These are phyloP conservation scores for Albugo candida DNA, from an alignment of 352 stramenopile genomes.

Conservation along the genomic window DNA sequence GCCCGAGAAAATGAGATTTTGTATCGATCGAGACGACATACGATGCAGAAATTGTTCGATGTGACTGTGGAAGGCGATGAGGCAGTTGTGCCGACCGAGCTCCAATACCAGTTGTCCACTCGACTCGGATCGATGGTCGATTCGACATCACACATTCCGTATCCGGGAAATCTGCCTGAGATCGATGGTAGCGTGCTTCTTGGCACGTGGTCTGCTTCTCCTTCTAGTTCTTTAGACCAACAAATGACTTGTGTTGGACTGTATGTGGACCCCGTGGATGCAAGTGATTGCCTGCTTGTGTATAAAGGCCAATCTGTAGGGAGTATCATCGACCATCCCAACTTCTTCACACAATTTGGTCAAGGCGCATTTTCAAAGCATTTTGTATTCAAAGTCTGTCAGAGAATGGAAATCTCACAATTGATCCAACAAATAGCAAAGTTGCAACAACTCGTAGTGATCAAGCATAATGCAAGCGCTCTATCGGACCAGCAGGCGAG, in stretches of 20 bases:
- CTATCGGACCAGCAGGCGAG: neutral
- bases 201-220: conserved; percentile 26
- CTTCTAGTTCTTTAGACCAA: conserved; percentile 8
- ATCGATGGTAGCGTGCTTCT: conserved; percentile 35
- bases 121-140: conserved; percentile 52
- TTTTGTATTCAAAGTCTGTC: conserved; percentile 41
- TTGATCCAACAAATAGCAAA: conserved; percentile 38
- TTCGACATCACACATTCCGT: conserved; percentile 34
- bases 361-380: conserved; percentile 42
- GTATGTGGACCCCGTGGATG: conserved; percentile 39
- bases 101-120: too few relatives aligned
- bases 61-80: conserved; percentile 31
- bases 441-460: conserved; percentile 10
- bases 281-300: conserved; percentile 46
- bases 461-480: neutral
- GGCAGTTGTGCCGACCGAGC: conserved; percentile 12
- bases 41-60: conserved; percentile 13
- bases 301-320: conserved; percentile 65
- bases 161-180: conserved; percentile 25
- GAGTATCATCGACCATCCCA: conserved; percentile 50
- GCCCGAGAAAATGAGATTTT: neutral
- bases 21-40: neutral
- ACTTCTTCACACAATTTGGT: conserved; percentile 55
- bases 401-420: conserved; percentile 18
- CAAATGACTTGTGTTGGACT: conserved; percentile 19